Evolutionary conservation across 2,329 filamentous ascomycete genomes (phyloP).

Genomic region (Verticillium klebahnii): DNA sequence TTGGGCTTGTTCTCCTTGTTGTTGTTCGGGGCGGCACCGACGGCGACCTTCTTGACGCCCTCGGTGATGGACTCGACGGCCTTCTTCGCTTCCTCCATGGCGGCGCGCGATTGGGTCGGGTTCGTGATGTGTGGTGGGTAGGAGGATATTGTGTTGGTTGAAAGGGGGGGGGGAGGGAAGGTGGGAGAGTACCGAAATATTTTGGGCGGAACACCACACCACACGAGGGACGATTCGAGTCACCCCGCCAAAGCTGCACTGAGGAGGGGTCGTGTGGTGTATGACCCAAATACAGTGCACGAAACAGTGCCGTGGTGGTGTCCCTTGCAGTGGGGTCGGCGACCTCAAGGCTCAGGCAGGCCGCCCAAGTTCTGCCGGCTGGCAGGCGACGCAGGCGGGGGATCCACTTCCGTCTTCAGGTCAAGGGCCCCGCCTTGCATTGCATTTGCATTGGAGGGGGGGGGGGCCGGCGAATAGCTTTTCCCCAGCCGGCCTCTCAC

Average conservation of each 20-base stretch:
- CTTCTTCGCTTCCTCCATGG: slow-evolving; percentile 45
- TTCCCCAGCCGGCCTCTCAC: neutral
- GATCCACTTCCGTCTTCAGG: neutral
- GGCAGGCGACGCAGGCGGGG: neutral
- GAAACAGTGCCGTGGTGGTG: neutral
- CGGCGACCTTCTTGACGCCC: slow-evolving; percentile 34
- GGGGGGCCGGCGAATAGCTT: neutral
- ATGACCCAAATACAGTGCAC: neutral
- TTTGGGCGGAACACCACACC: slow-evolving; percentile 9
- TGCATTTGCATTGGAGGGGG: neutral
- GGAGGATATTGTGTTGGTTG: neutral
- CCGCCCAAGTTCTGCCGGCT: too few relatives aligned
- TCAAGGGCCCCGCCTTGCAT: neutral
- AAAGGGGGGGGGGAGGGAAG: neutral
- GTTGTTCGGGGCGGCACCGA: slow-evolving; percentile 51
- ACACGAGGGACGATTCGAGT: neutral
- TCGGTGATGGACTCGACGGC: slow-evolving; percentile 39
- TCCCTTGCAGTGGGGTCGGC: neutral
- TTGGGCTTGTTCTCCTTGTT: slow-evolving; percentile 41
- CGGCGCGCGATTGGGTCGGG: slow-evolving; percentile 8
- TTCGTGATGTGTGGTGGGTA: slow-evolving; percentile 1
- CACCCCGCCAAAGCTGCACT: slow-evolving; percentile 10
- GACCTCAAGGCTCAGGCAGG: too few relatives aligned
- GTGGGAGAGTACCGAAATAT: neutral
- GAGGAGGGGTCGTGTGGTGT: neutral